These are phyloP conservation scores for Alternaria angustiovoidea DNA, from an alignment of 2,329 filamentous ascomycete genomes.

Conservation along the genomic window DNA sequence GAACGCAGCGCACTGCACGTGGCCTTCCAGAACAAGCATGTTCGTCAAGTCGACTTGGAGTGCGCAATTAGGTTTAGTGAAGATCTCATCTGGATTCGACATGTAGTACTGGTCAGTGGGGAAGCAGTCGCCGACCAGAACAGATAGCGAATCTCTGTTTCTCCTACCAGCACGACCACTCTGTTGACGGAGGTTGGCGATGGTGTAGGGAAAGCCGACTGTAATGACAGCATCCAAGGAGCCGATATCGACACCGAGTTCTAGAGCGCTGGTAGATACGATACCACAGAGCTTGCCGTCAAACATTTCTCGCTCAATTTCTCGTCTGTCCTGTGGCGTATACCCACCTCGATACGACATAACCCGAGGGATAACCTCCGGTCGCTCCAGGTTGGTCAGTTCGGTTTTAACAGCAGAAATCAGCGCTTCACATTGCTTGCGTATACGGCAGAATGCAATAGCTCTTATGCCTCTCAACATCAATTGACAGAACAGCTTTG, in stretches of 20 bases:
- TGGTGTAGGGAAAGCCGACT: constrained; percentile 93
- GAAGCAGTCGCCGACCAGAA: constrained; percentile 88
- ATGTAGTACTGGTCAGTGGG: constrained; percentile 96
- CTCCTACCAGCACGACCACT: constrained; percentile 90
- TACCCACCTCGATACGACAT: constrained; percentile 98
- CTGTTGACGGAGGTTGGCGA: constrained; percentile 93
- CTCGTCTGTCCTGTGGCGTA: constrained; percentile 85
- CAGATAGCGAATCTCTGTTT: constrained; percentile 91
- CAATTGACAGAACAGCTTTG: constrained; percentile 87
- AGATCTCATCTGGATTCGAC: constrained; percentile 92
- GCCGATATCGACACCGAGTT: constrained; percentile 94
- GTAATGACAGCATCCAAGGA: constrained; percentile 92
- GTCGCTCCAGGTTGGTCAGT: constrained; percentile 73
- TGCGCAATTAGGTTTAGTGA: constrained; percentile 88
- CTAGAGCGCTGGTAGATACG: constrained; percentile 89
- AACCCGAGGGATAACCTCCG: constrained; percentile 79
- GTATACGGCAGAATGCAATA: constrained; percentile 89
- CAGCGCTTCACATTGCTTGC: constrained; percentile 87
- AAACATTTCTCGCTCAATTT: constrained; percentile 96
- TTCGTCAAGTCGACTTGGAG: constrained; percentile 93
- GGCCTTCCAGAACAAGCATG: constrained; percentile 88
- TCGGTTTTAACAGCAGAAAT: constrained; percentile 82
- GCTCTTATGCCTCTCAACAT: constrained; percentile 87
- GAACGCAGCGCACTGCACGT: constrained; percentile 92
- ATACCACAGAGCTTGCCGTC: constrained; percentile 92